Conservation (phyloP, 345 rosid species). For the Gossypium raimondii region DNA sequence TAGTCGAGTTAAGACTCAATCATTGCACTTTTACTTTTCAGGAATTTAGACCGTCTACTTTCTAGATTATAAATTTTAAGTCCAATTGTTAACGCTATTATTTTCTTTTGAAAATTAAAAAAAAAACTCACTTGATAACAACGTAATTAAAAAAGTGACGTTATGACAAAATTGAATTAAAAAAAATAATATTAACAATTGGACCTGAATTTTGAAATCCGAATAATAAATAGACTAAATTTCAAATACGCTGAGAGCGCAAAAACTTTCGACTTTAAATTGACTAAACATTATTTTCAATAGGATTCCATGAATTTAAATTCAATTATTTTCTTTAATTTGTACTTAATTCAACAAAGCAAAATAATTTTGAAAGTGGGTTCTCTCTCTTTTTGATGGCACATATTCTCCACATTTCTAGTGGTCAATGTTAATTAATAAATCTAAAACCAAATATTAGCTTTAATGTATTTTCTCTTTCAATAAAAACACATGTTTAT, state of each 20-base stretch:
- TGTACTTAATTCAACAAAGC: not conserved
- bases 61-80: no score
- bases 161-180: not conserved
- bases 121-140: no score
- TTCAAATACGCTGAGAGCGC: no score
- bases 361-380: not conserved
- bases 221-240: not conserved
- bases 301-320: no score
- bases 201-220: no score
- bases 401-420: constrained; percentile 6
- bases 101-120: no score
- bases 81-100: no score
- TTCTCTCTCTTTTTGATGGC: not conserved
- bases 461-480: not conserved
- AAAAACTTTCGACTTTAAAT: not conserved
- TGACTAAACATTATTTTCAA: not conserved
- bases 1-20: no score
- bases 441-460: not conserved
- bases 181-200: no score
- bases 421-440: not conserved
- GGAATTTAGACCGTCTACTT: no score
- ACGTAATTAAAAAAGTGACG: not conserved
- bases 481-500: not conserved
- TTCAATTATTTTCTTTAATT: not conserved
- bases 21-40: no score